Evolutionary conservation across 1,284 basidiomycete genomes (phyloP).

Genomic region (Coniferiporia weirii): DNA sequence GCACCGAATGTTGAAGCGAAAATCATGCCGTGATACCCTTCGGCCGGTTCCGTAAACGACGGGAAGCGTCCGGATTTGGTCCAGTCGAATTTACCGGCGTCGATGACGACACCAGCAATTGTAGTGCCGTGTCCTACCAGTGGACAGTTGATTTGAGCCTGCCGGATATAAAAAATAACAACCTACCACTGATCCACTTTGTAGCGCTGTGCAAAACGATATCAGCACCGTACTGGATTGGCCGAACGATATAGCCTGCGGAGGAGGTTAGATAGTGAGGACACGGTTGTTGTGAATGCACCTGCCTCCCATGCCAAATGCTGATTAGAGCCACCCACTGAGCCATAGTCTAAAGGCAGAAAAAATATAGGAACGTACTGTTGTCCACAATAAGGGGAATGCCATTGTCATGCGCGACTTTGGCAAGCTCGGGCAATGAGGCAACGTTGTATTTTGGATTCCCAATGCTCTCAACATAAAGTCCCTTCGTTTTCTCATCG

Average conservation of each 20-base stretch:
- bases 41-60: conserved; percentile 75
- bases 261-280: neutral
- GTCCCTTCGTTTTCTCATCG: conserved; percentile 71
- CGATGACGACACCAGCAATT: conserved; percentile 80
- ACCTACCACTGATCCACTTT: conserved; percentile 73
- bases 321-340: conserved; percentile 21
- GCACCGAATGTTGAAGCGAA: conserved; percentile 75
- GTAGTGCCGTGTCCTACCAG: conserved; percentile 79
- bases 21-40: conserved; percentile 79
- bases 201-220: conserved; percentile 84
- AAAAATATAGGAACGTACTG: conserved; percentile 29
- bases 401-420: conserved; percentile 70
- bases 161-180: neutral
- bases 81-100: conserved; percentile 88
- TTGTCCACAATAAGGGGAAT: conserved; percentile 87
- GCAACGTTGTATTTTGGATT: conserved; percentile 81
- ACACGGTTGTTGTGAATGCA: neutral
- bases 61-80: conserved; percentile 71
- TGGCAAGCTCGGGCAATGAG: conserved; percentile 69
- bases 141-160: neutral
- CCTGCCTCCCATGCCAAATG: conserved; percentile 78
- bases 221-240: conserved; percentile 78
- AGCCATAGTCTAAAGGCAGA: neutral
- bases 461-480: conserved; percentile 80
- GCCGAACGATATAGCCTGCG: conserved; percentile 63